phyloP scores from a whole-genome alignment of 768 basidiomycete genomes.

The Lentinula raphanica region DNA sequence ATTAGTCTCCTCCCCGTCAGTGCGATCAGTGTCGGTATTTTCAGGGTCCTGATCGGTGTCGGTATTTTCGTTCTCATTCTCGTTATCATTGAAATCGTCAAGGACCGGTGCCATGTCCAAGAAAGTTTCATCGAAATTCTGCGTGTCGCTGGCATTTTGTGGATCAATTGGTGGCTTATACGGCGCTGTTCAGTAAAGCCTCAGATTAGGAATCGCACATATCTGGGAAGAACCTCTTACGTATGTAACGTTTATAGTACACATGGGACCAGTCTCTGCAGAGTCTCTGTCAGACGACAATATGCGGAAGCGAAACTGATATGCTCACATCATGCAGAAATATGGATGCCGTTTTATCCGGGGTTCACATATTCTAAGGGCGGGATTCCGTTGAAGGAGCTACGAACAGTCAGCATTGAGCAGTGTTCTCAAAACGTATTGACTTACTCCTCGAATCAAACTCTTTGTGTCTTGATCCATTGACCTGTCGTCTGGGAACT shows the following conservation, averaged over 20 bases:
- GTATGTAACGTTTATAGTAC: slow-evolving; percentile 91
- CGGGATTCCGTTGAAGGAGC: slow-evolving; percentile 92
- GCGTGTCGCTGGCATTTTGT: slow-evolving; percentile 89
- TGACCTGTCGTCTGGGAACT: slow-evolving; percentile 86
- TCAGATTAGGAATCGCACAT: neutral
- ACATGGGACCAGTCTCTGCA: slow-evolving; percentile 89
- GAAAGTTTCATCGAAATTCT: slow-evolving; percentile 97
- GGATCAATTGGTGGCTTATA: slow-evolving; percentile 92
- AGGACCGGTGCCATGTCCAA: slow-evolving; percentile 92
- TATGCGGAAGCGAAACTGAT: neutral
- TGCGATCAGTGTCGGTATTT: slow-evolving; percentile 63
- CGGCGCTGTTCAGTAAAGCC: slow-evolving; percentile 60
- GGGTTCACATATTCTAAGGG: slow-evolving; percentile 85
- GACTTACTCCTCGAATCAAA: slow-evolving; percentile 85
- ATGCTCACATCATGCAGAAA: slow-evolving; percentile 84
- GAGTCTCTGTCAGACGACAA: slow-evolving; percentile 5
- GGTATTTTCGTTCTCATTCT: slow-evolving; percentile 57
- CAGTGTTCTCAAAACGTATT: neutral
- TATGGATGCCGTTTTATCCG: slow-evolving; percentile 93
- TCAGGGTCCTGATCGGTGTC: slow-evolving; percentile 34
- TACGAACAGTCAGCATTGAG: slow-evolving; percentile 24
- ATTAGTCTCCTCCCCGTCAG: slow-evolving; percentile 70
- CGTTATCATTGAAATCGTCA: slow-evolving; percentile 65
- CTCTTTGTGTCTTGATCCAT: slow-evolving; percentile 95
- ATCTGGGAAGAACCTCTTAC: slow-evolving; percentile 30